Conservation (phyloP, 2,329 filamentous ascomycete species). For the Neonectria faginata region DNA sequence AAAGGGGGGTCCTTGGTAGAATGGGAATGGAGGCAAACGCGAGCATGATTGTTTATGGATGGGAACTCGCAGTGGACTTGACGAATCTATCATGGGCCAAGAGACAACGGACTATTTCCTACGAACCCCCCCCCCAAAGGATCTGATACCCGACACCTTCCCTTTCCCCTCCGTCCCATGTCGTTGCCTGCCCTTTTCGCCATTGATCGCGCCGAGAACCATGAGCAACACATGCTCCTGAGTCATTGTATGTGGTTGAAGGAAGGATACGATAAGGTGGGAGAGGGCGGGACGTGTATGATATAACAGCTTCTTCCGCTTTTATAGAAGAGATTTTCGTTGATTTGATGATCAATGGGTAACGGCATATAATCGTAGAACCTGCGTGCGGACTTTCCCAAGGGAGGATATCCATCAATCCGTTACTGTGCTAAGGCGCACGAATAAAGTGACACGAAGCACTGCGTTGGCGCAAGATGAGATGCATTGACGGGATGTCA, state of each 20-base stretch:
- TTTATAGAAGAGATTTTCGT: conserved; percentile 25
- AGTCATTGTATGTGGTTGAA: conserved; percentile 19
- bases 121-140: conserved; percentile 11
- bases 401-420: background rate
- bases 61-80: conserved; percentile 41
- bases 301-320: conserved; percentile 25
- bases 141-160: conserved; percentile 19
- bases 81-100: conserved; percentile 45
- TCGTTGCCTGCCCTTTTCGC: conserved; percentile 10
- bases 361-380: background rate
- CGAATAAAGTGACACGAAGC: background rate
- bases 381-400: background rate
- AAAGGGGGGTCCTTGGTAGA: conserved; percentile 38
- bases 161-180: background rate
- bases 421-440: background rate
- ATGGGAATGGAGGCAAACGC: conserved; percentile 40
- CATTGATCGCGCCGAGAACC: background rate
- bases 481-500: background rate
- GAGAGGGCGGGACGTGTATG: conserved; percentile 26
- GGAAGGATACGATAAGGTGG: conserved; percentile 1
- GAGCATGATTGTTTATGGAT: conserved; percentile 44
- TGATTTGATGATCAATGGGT: conserved; percentile 5
- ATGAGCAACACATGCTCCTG: conserved; percentile 4
- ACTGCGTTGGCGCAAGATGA: background rate
- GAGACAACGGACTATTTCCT: conserved; percentile 44